Conservation (phyloP, 202 grass and related monocot species). For the Setaria viridis region DNA sequence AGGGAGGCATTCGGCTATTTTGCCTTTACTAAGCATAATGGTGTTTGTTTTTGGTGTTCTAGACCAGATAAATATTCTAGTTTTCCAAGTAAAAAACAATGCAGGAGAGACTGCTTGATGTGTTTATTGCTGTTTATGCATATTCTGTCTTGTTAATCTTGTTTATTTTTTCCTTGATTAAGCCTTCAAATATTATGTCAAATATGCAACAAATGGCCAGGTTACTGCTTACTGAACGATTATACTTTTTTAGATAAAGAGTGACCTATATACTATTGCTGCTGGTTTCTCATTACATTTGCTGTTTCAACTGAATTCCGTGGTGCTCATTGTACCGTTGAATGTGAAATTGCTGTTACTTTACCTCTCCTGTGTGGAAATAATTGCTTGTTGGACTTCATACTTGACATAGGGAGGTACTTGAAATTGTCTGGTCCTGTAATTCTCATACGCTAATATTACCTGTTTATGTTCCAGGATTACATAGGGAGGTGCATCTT, state of each 20-base stretch:
- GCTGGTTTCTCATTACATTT: neutral
- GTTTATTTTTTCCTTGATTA: neutral
- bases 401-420: neutral
- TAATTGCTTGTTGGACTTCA: neutral
- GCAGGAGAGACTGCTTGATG: neutral
- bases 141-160: neutral
- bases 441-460: slow-evolving; percentile 1
- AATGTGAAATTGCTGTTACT: neutral
- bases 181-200: neutral
- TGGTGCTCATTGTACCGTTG: neutral
- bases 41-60: slow-evolving; percentile 1
- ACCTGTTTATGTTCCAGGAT: slow-evolving; percentile 56
- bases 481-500: slow-evolving; percentile 96
- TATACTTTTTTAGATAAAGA: neutral
- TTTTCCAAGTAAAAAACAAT: neutral
- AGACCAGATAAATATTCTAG: neutral
- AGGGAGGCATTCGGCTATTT: neutral
- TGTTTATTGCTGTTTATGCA: neutral
- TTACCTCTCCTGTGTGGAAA: neutral
- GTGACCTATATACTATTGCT: neutral
- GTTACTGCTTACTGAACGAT: neutral
- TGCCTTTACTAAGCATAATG: neutral
- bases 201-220: neutral
- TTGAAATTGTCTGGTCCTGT: slow-evolving; percentile 5
- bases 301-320: neutral